Conservation (phyloP, 768 basidiomycete species). For the Macrolepiota albuminosa region DNA sequence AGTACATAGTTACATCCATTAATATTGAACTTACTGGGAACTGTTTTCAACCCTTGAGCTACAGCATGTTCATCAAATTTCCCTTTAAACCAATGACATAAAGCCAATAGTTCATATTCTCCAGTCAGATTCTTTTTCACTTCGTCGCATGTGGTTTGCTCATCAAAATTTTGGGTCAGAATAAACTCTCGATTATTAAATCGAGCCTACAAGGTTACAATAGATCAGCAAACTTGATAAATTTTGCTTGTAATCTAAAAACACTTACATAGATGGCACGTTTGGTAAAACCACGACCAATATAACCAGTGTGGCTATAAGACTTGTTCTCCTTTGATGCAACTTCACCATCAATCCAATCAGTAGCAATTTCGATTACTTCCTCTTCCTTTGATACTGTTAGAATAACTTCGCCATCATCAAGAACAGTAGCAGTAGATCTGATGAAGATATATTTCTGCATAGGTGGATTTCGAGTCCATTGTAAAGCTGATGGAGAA, state of each 20-base stretch:
- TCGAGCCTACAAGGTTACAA: constrained; percentile 5
- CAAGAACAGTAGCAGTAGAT: background rate
- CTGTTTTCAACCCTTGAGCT: background rate
- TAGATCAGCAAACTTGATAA: too few species aligned
- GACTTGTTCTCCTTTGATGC: background rate
- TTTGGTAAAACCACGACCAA: constrained; percentile 19
- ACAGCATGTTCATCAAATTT: constrained; percentile 11
- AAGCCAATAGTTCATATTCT: constrained; percentile 15
- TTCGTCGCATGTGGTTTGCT: background rate
- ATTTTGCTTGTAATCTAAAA: background rate
- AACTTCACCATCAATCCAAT: background rate
- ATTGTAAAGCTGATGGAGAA: background rate
- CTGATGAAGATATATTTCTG: background rate
- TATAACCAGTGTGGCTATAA: constrained; percentile 3
- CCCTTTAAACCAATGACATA: constrained; percentile 13
- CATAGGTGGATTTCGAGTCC: background rate
- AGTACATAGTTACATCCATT: background rate
- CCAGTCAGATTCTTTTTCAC: constrained; percentile 10
- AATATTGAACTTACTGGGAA: background rate
- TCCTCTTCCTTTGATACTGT: background rate
- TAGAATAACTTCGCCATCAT: background rate
- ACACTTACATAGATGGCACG: constrained; percentile 19
- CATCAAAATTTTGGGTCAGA: constrained; percentile 13
- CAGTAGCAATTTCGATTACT: constrained; percentile 3
- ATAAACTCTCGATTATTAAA: constrained; percentile 17